Base-by-base conservation (phyloP, 1,139 yeast species). In the Pichia sp. region DNA sequence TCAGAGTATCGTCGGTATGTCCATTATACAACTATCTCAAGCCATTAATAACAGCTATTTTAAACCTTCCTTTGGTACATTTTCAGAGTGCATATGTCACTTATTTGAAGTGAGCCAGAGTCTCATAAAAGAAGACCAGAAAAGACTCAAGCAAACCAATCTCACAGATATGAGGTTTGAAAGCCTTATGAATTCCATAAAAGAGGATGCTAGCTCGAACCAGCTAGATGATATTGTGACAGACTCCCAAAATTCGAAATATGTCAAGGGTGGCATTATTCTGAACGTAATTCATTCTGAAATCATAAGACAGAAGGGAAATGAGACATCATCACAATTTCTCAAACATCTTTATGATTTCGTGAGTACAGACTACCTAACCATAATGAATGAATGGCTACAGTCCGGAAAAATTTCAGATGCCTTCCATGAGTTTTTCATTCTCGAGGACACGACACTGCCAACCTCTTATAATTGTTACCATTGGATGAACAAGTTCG, bases 351-450 rank as follows among this genome's bases (percentile, higher is more conserved):
- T 91, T 5, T 72, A 83, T 40, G 71, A 72, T 31, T 66, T 66
- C 12, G 73, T 87, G 1, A 77, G 94, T 29, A 55, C 49, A 22
- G 78, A 77, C 28, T 91, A 86, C 52, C 65, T 86, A 18, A 49
- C 49, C 2, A 82, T 84, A 77, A 64, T 93, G 15, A 79, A 82
- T 46, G 58, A 64, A 21, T 93, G 98, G 98, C 64, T 91, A 17
- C 68, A 71, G 12, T 65, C 69, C 37, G 99, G 99, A 0, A 65
- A 67, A 4, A 67, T 91, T 9, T 70, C 73, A 44, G 98, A 93
- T 50, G 87, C 86, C 0, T 77, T 75, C 50, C 77, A 79, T 31
- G 99, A 93, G 56, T 93, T 93, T 53, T 61, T 88, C 54, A 74
- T 91, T 11, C 69, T 76, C n/a, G 50, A 51, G 30, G 31, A 29